These are phyloP conservation scores for Arthrobotrys sinensis DNA, from an alignment of 2,329 filamentous ascomycete species.

Conservation along the genomic window DNA sequence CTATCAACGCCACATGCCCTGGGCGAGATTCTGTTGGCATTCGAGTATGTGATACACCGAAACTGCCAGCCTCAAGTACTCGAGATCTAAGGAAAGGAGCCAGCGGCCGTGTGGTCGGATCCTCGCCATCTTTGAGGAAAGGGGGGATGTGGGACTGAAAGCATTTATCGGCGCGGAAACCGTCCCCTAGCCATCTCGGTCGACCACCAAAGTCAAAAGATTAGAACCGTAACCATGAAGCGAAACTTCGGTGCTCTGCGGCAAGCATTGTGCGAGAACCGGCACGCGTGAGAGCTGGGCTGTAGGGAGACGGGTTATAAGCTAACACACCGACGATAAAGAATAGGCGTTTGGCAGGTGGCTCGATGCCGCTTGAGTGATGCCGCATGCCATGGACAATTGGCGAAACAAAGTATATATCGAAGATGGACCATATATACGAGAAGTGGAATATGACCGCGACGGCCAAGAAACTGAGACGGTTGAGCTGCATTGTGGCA, in stretches of 20 bases:
- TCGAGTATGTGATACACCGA: conserved; percentile 95
- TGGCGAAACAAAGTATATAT: conserved; percentile 98
- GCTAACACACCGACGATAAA: conserved; percentile 84
- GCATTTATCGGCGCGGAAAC: conserved; percentile 95
- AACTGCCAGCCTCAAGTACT: conserved; percentile 90
- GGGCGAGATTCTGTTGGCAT: conserved; percentile 97
- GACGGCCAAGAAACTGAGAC: conserved; percentile 87
- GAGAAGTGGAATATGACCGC: conserved; percentile 93
- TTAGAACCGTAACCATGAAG: conserved; percentile 21
- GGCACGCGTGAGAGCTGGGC: neutral
- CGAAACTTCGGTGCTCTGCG: neutral
- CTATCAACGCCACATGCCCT: conserved; percentile 96
- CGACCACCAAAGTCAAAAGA: conserved; percentile 45
- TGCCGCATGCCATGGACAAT: conserved; percentile 96
- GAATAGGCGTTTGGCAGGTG: conserved; percentile 90
- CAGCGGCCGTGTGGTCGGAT: conserved; percentile 78
- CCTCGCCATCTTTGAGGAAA: conserved; percentile 71
- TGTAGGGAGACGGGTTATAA: conserved; percentile 1
- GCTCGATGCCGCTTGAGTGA: conserved; percentile 78
- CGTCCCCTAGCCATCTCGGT: conserved; percentile 77
- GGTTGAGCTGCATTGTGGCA: conserved; percentile 66
- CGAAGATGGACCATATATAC: conserved; percentile 96
- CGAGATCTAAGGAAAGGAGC: conserved; percentile 92
- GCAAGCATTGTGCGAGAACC: conserved; percentile 16
- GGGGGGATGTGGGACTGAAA: conserved; percentile 95